Evolutionary conservation across 1,284 basidiomycete genomes (phyloP).

Genomic region (Papiliotrema flavescens): DNA sequence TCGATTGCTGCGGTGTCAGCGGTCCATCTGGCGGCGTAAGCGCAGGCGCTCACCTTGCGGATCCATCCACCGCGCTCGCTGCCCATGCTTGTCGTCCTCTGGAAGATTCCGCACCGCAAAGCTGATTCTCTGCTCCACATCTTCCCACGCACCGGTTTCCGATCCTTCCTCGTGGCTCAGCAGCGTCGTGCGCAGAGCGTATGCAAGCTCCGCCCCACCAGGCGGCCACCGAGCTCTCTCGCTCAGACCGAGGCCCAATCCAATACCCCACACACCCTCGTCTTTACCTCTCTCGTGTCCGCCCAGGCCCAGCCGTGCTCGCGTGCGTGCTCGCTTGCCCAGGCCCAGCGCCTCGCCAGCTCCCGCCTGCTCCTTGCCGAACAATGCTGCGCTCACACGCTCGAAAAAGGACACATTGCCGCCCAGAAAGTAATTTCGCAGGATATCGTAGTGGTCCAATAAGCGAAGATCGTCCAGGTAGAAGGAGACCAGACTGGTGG

Average conservation of each 20-base stretch:
- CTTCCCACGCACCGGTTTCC: slow-evolving; percentile 46
- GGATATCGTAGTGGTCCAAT: slow-evolving; percentile 42
- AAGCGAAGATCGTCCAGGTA: slow-evolving; percentile 41
- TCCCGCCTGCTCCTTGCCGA: slow-evolving; percentile 35
- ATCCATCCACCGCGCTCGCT: slow-evolving; percentile 70
- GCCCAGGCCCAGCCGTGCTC: slow-evolving; percentile 36
- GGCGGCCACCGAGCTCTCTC: slow-evolving; percentile 75
- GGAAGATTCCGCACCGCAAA: slow-evolving; percentile 71
- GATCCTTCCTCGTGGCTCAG: slow-evolving; percentile 25
- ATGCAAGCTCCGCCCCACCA: slow-evolving; percentile 74
- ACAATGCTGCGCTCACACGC: slow-evolving; percentile 34
- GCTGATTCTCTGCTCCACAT: slow-evolving; percentile 71
- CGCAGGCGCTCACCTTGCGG: slow-evolving; percentile 63
- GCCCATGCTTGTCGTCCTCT: slow-evolving; percentile 52
- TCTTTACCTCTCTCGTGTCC: neutral
- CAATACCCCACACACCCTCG: slow-evolving; percentile 53
- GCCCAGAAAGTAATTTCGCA: slow-evolving; percentile 40
- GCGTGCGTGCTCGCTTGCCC: slow-evolving; percentile 33
- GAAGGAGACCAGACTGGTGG: slow-evolving; percentile 37
- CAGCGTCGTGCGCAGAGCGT: slow-evolving; percentile 58
- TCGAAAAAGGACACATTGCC: slow-evolving; percentile 38
- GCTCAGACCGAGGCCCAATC: slow-evolving; percentile 65
- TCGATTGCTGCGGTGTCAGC: slow-evolving; percentile 9
- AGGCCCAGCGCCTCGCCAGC: slow-evolving; percentile 29
- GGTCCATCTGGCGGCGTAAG: slow-evolving; percentile 27